Conservation (phyloP, 441 rosid genomes). For the Pelargonium hybrid region DNA sequence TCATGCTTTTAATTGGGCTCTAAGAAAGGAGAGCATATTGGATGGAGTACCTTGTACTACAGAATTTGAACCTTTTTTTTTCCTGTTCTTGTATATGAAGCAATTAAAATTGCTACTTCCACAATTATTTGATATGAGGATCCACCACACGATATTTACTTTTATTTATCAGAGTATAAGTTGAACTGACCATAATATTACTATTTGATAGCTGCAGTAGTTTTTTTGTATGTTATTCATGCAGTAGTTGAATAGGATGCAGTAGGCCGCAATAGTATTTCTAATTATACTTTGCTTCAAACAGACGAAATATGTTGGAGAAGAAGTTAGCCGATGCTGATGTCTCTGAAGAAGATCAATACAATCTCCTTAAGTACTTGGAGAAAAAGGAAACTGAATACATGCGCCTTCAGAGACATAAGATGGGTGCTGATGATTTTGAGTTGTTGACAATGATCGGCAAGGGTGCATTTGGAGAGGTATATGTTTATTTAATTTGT, state of each 20-base stretch:
- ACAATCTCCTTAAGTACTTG: slow-evolving; percentile 26
- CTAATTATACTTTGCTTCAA: not conserved
- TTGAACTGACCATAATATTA: not conserved
- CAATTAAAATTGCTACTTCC: not conserved
- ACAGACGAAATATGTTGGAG: slow-evolving; percentile 19
- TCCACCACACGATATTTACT: not conserved
- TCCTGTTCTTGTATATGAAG: not conserved
- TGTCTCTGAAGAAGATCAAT: slow-evolving; percentile 35
- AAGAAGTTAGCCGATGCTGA: slow-evolving; percentile 37
- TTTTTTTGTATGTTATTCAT: not conserved
- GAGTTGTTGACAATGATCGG: slow-evolving; percentile 31
- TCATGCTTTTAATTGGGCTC: not conserved
- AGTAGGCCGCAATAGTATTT: not conserved
- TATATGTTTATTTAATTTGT: not conserved
- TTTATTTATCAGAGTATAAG: not conserved
- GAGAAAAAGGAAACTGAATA: slow-evolving; percentile 38
- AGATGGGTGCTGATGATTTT: slow-evolving; percentile 35
- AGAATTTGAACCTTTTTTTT: too few species aligned
- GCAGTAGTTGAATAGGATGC: not conserved
- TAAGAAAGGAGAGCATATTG: not conserved
- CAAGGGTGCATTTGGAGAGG: not conserved
- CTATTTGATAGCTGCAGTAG: not conserved
- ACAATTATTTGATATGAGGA: too few species aligned
- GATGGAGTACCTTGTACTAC: too few species aligned
- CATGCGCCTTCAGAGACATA: slow-evolving; percentile 36